These are phyloP conservation scores for Prunus armeniaca DNA, from an alignment of 306 rosid species.

Conservation along the genomic window DNA sequence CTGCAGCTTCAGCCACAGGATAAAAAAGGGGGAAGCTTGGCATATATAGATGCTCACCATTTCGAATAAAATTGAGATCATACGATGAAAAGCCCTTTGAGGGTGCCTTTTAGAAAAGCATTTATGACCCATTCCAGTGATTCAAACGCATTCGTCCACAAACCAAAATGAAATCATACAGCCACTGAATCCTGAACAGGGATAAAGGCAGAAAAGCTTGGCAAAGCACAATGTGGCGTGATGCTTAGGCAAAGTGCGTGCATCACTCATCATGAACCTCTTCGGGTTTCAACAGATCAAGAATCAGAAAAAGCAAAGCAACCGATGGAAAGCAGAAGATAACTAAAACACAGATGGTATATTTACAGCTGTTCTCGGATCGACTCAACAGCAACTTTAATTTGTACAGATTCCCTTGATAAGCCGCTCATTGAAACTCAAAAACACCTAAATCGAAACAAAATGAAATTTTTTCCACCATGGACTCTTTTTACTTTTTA, in stretches of 20 bases:
- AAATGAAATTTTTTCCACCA: constrained; percentile 21
- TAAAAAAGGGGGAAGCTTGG: not conserved
- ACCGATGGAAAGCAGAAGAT: not conserved
- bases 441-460: constrained; percentile 25
- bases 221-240: not conserved
- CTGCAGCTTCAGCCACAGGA: not conserved
- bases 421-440: constrained; percentile 34
- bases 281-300: too few species aligned
- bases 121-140: not conserved
- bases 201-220: not conserved
- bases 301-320: not conserved
- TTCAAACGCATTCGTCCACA: not conserved
- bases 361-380: constrained; percentile 6
- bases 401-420: constrained; percentile 45
- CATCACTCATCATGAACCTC: not conserved
- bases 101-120: not conserved
- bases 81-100: not conserved
- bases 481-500: constrained; percentile 21
- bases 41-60: constrained; percentile 6
- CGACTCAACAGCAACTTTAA: constrained; percentile 35
- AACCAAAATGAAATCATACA: not conserved
- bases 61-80: constrained; percentile 3
- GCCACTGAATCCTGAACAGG: not conserved
- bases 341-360: not conserved
- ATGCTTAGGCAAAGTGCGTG: not conserved